Percentiles rank a stretch among this genome's conserved stretches.
Conservation (phyloP, 345 rosid genomes). For the Adansonia digitata region DNA sequence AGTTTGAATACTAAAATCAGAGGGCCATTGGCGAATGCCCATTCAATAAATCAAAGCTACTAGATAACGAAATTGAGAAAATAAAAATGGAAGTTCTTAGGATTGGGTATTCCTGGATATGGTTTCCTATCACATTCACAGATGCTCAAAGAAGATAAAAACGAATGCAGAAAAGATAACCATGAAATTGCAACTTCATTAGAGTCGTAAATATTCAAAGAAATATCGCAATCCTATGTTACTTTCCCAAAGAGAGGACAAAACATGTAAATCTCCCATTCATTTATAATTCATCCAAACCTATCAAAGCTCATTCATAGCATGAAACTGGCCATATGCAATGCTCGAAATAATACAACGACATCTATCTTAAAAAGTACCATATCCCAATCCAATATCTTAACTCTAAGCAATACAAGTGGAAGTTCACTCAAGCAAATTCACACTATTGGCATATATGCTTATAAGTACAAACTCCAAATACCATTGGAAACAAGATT, state of each 20-base stretch:
- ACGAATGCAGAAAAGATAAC: neutral
- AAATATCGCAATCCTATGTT: neutral
- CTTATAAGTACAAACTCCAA: neutral
- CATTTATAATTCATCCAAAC: neutral
- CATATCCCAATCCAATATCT: neutral
- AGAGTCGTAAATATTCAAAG: neutral
- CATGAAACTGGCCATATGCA: neutral
- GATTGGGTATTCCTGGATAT: neutral
- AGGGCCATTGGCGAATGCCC: neutral
- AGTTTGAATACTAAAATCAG: neutral
- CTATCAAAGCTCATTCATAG: neutral
- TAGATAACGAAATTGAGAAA: neutral
- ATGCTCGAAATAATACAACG: neutral
- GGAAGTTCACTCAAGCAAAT: neutral
- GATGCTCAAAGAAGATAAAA: neutral
- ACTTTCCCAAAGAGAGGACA: neutral
- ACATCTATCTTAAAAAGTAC: neutral
- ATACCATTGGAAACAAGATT: neutral
- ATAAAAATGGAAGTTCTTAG: neutral
- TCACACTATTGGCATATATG: neutral
- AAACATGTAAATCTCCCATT: neutral
- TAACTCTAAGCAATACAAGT: neutral
- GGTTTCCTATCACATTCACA: neutral
- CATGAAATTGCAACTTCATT: neutral
- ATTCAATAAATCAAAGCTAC: slow-evolving; percentile 9